Conservation (phyloP, 2,329 filamentous ascomycete genomes). For the Zymoseptoria tritici region DNA sequence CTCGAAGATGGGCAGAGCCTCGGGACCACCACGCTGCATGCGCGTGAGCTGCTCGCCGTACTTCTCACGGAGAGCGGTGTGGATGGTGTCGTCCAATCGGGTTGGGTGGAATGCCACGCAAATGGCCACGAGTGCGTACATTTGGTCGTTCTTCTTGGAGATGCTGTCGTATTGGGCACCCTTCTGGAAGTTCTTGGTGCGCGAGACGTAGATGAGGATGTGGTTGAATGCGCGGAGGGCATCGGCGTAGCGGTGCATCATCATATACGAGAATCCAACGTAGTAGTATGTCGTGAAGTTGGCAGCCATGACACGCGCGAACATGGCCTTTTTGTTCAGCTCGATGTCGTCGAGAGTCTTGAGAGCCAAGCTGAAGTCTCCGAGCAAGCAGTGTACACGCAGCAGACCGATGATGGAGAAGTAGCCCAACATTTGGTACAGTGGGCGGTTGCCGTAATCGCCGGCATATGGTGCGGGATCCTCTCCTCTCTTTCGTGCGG, state of each 20-base stretch:
- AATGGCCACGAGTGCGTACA: slow-evolving; percentile 98
- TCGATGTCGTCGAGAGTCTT: slow-evolving; percentile 99
- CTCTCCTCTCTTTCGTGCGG: slow-evolving; percentile 88
- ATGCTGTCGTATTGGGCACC: slow-evolving; percentile 97
- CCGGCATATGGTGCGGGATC: slow-evolving; percentile 81
- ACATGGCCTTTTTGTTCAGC: slow-evolving; percentile 99
- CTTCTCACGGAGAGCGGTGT: slow-evolving; percentile 96
- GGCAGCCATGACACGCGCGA: slow-evolving; percentile 96
- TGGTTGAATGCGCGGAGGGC: slow-evolving; percentile 99
- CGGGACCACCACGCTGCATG: slow-evolving; percentile 91
- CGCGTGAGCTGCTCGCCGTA: slow-evolving; percentile 97
- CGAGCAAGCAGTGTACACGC: slow-evolving; percentile 89
- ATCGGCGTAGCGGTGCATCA: slow-evolving; percentile 99
- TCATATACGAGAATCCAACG: slow-evolving; percentile 99
- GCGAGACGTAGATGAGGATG: slow-evolving; percentile 96
- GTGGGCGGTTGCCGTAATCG: slow-evolving; percentile 86
- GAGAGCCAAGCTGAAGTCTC: slow-evolving; percentile 94
- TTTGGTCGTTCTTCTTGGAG: slow-evolving; percentile 99
- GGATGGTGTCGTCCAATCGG: slow-evolving; percentile 95
- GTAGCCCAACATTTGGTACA: slow-evolving; percentile 98
- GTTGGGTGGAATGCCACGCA: slow-evolving; percentile 98
- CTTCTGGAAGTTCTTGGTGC: slow-evolving; percentile 99
- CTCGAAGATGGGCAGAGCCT: slow-evolving; percentile 93
- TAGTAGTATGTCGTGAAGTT: slow-evolving; percentile 99
- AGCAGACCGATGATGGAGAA: slow-evolving; percentile 98